Percentiles rank a stretch among this genome's conserved stretches.
These are phyloP conservation scores for Trametes versicolor DNA, from an alignment of 1,284 basidiomycete species.

Conservation along the genomic window DNA sequence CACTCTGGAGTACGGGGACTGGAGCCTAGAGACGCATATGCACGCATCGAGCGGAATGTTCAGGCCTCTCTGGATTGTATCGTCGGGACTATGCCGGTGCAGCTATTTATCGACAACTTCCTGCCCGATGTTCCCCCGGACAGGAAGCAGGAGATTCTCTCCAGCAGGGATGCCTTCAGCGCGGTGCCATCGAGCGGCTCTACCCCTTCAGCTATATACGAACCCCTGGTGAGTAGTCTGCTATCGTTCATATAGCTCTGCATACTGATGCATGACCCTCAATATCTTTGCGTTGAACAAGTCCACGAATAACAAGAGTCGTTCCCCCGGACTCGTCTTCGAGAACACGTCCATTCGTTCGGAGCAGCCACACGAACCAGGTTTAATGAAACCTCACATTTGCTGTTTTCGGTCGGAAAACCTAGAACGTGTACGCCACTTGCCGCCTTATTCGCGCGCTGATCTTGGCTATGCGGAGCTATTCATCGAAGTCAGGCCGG, in stretches of 20 bases:
- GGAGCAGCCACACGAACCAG: background rate
- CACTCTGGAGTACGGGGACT: background rate
- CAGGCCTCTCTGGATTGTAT: background rate
- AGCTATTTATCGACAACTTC: background rate
- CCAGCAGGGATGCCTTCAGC: conserved; percentile 5
- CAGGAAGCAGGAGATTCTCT: background rate
- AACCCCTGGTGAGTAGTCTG: conserved; percentile 10
- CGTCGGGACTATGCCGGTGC: conserved; percentile 6
- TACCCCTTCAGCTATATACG: conserved; percentile 1
- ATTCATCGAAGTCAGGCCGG: conserved; percentile 15
- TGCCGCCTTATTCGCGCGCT: background rate
- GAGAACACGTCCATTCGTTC: background rate
- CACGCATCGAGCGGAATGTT: background rate
- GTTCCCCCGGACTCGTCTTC: conserved; percentile 25
- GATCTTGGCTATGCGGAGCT: conserved; percentile 26
- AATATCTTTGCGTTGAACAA: conserved; percentile 12
- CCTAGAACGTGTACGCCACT: background rate
- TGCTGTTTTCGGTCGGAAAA: conserved; percentile 15
- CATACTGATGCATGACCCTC: background rate
- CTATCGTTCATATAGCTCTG: background rate
- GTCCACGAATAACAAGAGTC: conserved; percentile 6
- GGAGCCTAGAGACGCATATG: background rate
- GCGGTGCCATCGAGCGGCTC: background rate
- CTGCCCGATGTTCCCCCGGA: background rate
- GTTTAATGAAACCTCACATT: conserved; percentile 20